Evolutionary conservation across 1,284 basidiomycete genomes (phyloP).

Genomic region (Leccinum solheimii): DNA sequence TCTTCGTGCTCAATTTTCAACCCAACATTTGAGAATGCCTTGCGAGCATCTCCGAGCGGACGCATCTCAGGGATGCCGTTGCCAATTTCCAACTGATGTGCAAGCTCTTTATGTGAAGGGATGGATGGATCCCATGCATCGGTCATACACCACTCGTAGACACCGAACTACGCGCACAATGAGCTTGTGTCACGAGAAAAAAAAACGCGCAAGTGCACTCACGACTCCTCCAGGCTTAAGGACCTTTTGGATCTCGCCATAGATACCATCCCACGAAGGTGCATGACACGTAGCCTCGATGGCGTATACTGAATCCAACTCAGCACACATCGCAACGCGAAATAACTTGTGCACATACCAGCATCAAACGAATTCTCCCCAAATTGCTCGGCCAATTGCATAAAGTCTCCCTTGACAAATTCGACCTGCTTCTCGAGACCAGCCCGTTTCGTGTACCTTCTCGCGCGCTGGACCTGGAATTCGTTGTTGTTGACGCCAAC

Average conservation of each 20-base stretch:
- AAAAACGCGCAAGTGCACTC: constrained; percentile 38
- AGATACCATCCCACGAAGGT: constrained; percentile 94
- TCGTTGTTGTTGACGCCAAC: constrained; percentile 97
- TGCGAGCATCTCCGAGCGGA: constrained; percentile 67
- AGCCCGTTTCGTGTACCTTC: constrained; percentile 79
- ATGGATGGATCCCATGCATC: constrained; percentile 88
- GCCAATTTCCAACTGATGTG: constrained; percentile 89
- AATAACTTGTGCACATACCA: constrained; percentile 47
- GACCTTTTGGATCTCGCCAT: constrained; percentile 91
- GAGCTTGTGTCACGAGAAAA: neutral
- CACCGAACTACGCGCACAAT: constrained; percentile 71
- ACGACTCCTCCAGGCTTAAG: constrained; percentile 96
- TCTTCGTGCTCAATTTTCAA: constrained; percentile 92
- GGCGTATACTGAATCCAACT: constrained; percentile 70
- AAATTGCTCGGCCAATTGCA: constrained; percentile 92
- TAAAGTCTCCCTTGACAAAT: constrained; percentile 93
- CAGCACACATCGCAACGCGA: neutral
- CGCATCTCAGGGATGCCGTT: constrained; percentile 99
- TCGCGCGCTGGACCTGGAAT: constrained; percentile 89
- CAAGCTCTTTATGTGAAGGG: constrained; percentile 88
- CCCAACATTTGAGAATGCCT: constrained; percentile 84
- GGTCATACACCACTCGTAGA: constrained; percentile 99
- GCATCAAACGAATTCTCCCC: constrained; percentile 95
- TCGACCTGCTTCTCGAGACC: constrained; percentile 78
- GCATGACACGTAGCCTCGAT: constrained; percentile 99